Base-by-base conservation (phyloP, 345 rosid genomes). In the Mangifera indica region DNA sequence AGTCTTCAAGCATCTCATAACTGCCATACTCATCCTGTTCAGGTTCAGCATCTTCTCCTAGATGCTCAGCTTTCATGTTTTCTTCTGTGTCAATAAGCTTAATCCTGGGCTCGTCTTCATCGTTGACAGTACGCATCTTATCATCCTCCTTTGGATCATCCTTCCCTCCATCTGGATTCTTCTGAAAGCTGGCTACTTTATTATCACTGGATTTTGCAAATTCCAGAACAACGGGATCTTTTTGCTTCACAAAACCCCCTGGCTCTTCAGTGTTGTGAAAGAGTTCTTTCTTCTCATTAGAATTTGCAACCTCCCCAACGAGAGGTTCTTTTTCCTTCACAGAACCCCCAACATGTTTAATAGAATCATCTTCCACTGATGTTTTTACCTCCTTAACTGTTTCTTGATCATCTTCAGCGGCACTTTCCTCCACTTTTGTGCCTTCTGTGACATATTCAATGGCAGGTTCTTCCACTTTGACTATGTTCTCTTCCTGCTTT, bases 1-100 rank as follows among this genome's bases (percentile, higher is more conserved):
- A 87, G 63, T 87, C 90, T 69, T 84, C 91, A 63, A 74, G 76
- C 42, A 78, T 82, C 55, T 81, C 87, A 76, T 81, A 85, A 75
- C 77, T 73, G 10, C 72, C 77, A 66, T 61, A 78, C 25, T 78
- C 83, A 49, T 80, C 84, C 52, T 61, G 68, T 64, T 51, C 76
- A 51, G 51, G 51, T 51, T 75, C 72, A 52, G 56, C 24, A 63
- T 72, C 70, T 71, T 76, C 88, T 29, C 70, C 72, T 1, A 21
- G 63, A 49, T 75, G 51, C 67, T 78, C 70, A 26, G 25, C 71
- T 67, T 76, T 60, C 42, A 21, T 22, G 25, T 40, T 71, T 72
- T 60, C 81, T 55, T 67, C 70, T 42, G 12, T 40, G 25, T 57
- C 70, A 42, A 60, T 66, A n/a, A 63, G 34, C 63, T 62, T 74